Evolutionary conservation across 768 basidiomycete species (phyloP).

Genomic region (Russula sp.): DNA sequence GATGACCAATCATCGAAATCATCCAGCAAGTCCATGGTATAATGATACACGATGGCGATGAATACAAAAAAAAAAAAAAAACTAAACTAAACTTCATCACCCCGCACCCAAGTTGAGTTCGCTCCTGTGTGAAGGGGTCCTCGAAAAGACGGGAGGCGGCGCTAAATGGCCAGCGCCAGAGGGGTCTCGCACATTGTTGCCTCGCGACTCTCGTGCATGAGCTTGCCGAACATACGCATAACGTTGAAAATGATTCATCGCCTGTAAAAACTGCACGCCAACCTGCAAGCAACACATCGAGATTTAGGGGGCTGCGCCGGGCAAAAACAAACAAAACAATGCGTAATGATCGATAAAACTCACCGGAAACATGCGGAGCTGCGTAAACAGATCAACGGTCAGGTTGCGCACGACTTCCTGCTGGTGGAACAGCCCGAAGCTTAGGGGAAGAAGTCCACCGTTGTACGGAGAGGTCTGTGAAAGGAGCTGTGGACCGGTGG

Average conservation of each 20-base stretch:
- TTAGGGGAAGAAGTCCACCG: slow-evolving; percentile 81
- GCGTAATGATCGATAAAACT: slow-evolving; percentile 33
- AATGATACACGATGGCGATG: not conserved
- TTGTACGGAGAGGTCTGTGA: slow-evolving; percentile 68
- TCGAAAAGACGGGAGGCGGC: slow-evolving; percentile 24
- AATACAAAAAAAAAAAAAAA: not conserved
- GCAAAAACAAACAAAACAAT: slow-evolving; percentile 3
- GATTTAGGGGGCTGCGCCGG: slow-evolving; percentile 2
- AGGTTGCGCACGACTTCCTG: slow-evolving; percentile 69
- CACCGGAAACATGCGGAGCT: slow-evolving; percentile 73
- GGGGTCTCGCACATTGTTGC: slow-evolving; percentile 11
- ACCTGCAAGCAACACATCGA: slow-evolving; percentile 47
- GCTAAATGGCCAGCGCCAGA: slow-evolving; percentile 12
- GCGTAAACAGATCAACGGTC: slow-evolving; percentile 81
- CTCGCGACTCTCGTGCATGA: slow-evolving; percentile 50
- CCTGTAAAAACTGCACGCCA: slow-evolving; percentile 71
- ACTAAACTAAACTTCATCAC: slow-evolving; percentile 1
- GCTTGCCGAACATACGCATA: slow-evolving; percentile 86
- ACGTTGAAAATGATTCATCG: slow-evolving; percentile 85
- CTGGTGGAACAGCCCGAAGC: slow-evolving; percentile 91
- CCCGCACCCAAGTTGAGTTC: slow-evolving; percentile 22
- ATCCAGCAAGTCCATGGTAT: not conserved
- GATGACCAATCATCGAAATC: no score
- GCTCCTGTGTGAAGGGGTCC: slow-evolving; percentile 18
- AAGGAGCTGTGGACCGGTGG: slow-evolving; percentile 58